Evolutionary conservation across 1,139 yeast genomes (phyloP).

Genomic region (Tardiomyces digboiensis): DNA sequence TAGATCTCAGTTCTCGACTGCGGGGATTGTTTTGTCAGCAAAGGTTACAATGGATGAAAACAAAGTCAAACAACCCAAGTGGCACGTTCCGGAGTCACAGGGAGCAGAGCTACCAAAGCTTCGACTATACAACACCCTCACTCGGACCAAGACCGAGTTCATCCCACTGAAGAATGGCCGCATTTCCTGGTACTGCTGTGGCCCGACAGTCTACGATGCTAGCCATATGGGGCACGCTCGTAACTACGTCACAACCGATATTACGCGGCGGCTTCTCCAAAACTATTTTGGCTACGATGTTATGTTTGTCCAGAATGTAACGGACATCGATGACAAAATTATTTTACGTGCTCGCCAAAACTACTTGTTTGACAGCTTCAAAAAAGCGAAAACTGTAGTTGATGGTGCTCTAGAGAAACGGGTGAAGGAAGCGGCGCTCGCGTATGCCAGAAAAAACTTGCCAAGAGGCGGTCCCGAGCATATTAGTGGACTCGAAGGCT

Average conservation of each 20-base stretch:
- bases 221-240: constrained; percentile 99
- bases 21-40: too few species aligned
- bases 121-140: constrained; percentile 69
- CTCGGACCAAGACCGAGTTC: constrained; percentile 72
- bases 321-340: constrained; percentile 96
- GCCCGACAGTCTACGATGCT: constrained; percentile 97
- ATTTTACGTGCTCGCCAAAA: constrained; percentile 90
- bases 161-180: constrained; percentile 49
- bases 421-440: constrained; percentile 35
- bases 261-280: constrained; percentile 77
- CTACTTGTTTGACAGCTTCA: constrained; percentile 58
- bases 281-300: constrained; percentile 89
- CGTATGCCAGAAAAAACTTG: constrained; percentile 50
- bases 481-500: constrained; percentile 33
- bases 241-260: constrained; percentile 91
- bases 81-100: constrained; percentile 29
- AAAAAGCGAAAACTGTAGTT: constrained; percentile 20
- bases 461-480: constrained; percentile 28
- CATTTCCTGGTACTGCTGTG: constrained; percentile 96
- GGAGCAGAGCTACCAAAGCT: constrained; percentile 20
- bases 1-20: too few species aligned
- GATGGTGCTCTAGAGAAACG: constrained; percentile 32
- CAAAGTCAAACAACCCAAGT: constrained; percentile 30
- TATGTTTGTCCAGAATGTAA: constrained; percentile 86
- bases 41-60: too few species aligned